Evolutionary conservation across 1,284 basidiomycete genomes (phyloP).

Genomic region (Mycena citricolor): DNA sequence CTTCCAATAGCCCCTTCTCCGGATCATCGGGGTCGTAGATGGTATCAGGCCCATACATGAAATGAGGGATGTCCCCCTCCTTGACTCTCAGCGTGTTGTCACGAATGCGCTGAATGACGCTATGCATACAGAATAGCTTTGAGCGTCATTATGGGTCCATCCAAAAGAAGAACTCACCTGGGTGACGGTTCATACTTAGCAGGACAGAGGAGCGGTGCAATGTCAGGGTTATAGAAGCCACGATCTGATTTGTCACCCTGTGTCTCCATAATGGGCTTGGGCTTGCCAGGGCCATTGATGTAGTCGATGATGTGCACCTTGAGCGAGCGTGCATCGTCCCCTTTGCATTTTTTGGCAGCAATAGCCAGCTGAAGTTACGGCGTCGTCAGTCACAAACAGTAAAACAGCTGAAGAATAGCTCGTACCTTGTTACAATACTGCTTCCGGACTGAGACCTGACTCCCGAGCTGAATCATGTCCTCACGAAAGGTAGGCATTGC

Average conservation of each 20-base stretch:
- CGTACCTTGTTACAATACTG: background rate
- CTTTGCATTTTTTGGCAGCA: background rate
- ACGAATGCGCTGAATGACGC: background rate
- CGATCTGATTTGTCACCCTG: background rate
- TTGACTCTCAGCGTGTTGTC: background rate
- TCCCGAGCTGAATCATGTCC: slow-evolving; percentile 5
- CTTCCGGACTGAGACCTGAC: background rate
- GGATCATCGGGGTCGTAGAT: background rate
- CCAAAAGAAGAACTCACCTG: background rate
- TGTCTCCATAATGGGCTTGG: background rate
- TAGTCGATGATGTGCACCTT: background rate
- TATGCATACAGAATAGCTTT: slow-evolving; percentile 3
- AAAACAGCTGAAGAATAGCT: background rate
- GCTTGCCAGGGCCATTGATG: background rate
- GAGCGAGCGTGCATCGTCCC: background rate
- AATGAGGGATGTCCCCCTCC: background rate
- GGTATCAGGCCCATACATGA: slow-evolving; percentile 1
- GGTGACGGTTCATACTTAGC: background rate
- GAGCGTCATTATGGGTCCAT: background rate
- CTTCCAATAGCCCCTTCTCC: slow-evolving; percentile 3
- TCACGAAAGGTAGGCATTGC: slow-evolving; percentile 3
- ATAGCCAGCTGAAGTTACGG: background rate
- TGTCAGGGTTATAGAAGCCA: slow-evolving; percentile 1
- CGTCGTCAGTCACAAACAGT: background rate
- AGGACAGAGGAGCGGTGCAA: background rate